Base-by-base conservation (phyloP, 768 basidiomycete genomes). In the Termitomyces sp. region DNA sequence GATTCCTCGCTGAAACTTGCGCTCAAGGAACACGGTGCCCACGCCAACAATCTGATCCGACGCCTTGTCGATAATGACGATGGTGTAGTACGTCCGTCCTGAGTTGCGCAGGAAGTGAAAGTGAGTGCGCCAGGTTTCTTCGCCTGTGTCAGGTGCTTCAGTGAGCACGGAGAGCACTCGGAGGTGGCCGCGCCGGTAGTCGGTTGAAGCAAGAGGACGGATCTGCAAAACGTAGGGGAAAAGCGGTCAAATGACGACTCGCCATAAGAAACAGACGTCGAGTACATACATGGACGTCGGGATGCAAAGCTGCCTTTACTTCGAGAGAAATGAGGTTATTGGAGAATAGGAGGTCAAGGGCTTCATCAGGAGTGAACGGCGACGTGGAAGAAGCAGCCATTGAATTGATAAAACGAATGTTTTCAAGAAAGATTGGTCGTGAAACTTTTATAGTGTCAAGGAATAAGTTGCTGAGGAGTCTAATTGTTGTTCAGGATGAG, bases 121-220 rank as follows among this genome's bases (percentile, higher is more conserved):
- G 37, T 90, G 88, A 1, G 80, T 71, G 19, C 73, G 66, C 84
- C 92, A 98, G 1, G 85, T 81, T 0, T 72, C 71, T 38, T 82
- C 76, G 24, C 90, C 80, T 9, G 83, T 79, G 68, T 85, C 83
- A 5, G 87, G 81, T 19, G 83, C 81, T 30, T 88, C 81, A 3
- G 80, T 80, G 58, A 99, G 84, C 26, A 97, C 83, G 11, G 77
- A 75, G 62, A 98, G 87, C 26, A 97, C 83, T 17, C 79, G 67
- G 60, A 98, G 83, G 69, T 98, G 93, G 3, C 87, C 86, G 34
- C 93, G 83, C 5, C 64, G 64, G 71, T 93, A 82, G 76, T 99
- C 97, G 7, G 88, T 84, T n/a, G 84, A 83, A 0, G 93, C 84
- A 21, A 99, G 78, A 0, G 97, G 97, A 45, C 97, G 93, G 24